Conservation (phyloP, 2,329 filamentous ascomycete genomes). For the Madurella mycetomatis region DNA sequence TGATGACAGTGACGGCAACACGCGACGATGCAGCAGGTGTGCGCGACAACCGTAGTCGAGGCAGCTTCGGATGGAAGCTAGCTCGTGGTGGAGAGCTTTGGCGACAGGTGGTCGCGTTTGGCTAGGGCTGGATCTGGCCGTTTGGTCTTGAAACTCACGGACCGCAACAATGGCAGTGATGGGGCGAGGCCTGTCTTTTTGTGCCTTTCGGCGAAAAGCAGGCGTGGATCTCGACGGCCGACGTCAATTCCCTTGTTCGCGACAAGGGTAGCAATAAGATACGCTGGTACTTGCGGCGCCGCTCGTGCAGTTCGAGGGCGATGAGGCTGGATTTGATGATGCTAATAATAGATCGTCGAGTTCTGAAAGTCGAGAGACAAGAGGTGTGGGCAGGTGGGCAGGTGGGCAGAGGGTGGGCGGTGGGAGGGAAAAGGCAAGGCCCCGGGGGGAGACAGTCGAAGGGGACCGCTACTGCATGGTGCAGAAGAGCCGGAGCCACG, state of each 20-base stretch:
- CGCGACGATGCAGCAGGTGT: not conserved
- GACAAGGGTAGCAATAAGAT: constrained; percentile 21
- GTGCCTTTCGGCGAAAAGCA: constrained; percentile 21
- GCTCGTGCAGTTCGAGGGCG: constrained; percentile 17
- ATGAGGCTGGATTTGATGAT: constrained; percentile 27
- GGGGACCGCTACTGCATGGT: constrained; percentile 9
- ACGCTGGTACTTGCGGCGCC: constrained; percentile 19
- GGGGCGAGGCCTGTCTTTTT: constrained; percentile 26
- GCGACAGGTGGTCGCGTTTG: not conserved
- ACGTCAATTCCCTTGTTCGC: constrained; percentile 24
- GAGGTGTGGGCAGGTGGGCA: constrained; percentile 12
- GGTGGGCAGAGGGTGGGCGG: constrained; percentile 13
- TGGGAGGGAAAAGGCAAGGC: constrained; percentile 17
- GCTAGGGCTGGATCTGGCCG: constrained; percentile 8
- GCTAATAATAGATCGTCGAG: constrained; percentile 26
- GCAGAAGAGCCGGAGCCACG: constrained; percentile 19
- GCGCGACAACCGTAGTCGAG: not conserved
- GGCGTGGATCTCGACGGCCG: constrained; percentile 19
- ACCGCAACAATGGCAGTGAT: constrained; percentile 20
- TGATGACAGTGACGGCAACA: not conserved
- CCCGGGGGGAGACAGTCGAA: constrained; percentile 2
- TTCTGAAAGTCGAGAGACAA: constrained; percentile 21
- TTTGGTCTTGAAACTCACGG: constrained; percentile 17
- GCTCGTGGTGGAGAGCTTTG: constrained; percentile 10
- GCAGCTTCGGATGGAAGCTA: constrained; percentile 11